These are phyloP conservation scores for Rhododendron molle DNA, from an alignment of 148 eudicot species.

Conservation along the genomic window DNA sequence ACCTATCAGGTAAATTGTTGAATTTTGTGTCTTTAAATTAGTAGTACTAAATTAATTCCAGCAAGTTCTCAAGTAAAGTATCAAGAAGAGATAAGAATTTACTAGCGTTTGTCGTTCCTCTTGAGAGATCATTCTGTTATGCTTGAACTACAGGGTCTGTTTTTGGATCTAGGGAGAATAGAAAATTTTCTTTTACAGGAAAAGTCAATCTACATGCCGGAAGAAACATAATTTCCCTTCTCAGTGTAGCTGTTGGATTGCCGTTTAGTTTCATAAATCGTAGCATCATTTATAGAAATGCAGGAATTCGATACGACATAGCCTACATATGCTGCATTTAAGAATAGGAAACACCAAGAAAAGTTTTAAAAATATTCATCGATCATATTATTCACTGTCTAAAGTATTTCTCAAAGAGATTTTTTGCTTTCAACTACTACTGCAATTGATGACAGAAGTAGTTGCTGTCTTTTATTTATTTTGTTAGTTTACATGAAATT, in stretches of 20 bases:
- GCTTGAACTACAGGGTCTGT: slow-evolving; percentile 54
- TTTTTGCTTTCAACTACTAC: background rate
- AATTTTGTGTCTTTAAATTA: background rate
- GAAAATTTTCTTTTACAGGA: slow-evolving; percentile 47
- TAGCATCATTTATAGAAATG: background rate
- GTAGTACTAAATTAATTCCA: background rate
- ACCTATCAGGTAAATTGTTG: slow-evolving; percentile 44
- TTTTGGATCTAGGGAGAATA: slow-evolving; percentile 49
- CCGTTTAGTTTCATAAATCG: slow-evolving; percentile 39
- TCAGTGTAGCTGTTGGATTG: slow-evolving; percentile 85
- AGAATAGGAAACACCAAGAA: background rate
- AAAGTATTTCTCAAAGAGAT: background rate
- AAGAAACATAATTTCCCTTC: slow-evolving; percentile 64
- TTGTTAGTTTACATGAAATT: background rate
- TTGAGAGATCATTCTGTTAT: background rate
- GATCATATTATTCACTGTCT: background rate
- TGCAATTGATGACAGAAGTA: background rate
- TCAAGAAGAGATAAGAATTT: background rate
- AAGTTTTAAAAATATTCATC: background rate
- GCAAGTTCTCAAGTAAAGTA: background rate
- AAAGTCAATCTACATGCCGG: slow-evolving; percentile 64
- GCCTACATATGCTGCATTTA: background rate
- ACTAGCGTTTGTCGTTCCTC: background rate
- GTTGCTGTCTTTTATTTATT: too few species aligned
- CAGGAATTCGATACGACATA: background rate